A percentile compares a stretch with the other conserved stretches of the same genome.
Conservation (phyloP, 345 rosid genomes). For the Draba incana region DNA sequence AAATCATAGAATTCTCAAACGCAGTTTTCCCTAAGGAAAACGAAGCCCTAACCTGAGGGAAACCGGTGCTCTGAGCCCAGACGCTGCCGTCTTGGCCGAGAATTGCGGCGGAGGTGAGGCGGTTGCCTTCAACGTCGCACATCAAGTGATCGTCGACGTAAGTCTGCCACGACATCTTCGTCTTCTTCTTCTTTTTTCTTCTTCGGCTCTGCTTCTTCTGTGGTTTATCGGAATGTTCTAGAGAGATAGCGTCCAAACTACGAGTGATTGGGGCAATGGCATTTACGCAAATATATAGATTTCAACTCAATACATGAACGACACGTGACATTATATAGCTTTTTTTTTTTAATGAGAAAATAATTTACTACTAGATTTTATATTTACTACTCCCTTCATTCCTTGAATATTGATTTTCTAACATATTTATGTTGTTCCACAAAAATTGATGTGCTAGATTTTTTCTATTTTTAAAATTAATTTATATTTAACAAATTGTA, state of each 20-base stretch:
- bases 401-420: too few species aligned
- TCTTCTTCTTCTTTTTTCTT: neutral
- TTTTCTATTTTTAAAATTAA: too few species aligned
- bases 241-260: conserved; percentile 37
- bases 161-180: conserved; percentile 88
- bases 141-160: conserved; percentile 88
- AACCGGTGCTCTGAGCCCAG: conserved; percentile 82
- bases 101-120: conserved; percentile 74
- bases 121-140: conserved; percentile 77
- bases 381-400: too few species aligned
- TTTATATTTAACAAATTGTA: too few species aligned
- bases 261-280: conserved; percentile 28
- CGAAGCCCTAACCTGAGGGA: conserved; percentile 55
- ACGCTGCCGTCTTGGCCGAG: conserved; percentile 80
- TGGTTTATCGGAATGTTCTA: conserved; percentile 29
- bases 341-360: too few species aligned
- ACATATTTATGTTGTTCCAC: too few species aligned
- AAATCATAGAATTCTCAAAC: neutral
- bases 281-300: conserved; percentile 6
- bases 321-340: neutral
- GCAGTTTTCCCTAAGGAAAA: neutral
- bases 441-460: too few species aligned
- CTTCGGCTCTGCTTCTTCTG: conserved; percentile 19
- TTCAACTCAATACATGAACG: neutral
- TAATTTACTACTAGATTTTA: too few species aligned